Conservation (phyloP, 306 rosid genomes). For the Macrotyloma uniflorum region DNA sequence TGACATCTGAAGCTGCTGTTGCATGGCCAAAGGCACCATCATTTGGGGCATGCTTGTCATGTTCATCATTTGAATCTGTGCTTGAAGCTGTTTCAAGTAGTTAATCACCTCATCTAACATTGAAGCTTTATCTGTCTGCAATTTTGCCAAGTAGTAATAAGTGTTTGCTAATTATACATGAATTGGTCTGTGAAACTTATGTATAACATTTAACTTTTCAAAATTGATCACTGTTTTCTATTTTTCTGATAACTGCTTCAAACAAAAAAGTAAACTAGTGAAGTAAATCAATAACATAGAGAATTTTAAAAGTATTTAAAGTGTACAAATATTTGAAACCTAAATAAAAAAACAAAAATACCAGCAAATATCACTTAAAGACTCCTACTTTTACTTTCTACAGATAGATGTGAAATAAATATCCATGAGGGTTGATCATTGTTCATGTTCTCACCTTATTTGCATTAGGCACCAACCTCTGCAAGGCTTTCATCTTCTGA, state of each 20-base stretch:
- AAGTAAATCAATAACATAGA: neutral
- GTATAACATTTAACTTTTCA: too few relatives aligned
- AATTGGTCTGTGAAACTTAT: too few relatives aligned
- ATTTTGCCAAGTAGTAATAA: neutral
- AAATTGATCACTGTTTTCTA: too few relatives aligned
- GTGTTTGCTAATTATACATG: neutral
- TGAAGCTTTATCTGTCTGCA: conserved; percentile 67
- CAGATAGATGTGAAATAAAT: neutral
- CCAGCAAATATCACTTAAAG: too few relatives aligned
- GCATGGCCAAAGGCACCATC: conserved; percentile 58
- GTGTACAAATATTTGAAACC: too few relatives aligned
- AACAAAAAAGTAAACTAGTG: neutral
- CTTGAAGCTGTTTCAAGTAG: conserved; percentile 62
- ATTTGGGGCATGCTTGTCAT: conserved; percentile 50
- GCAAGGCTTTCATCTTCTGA: conserved; percentile 66
- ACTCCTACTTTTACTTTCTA: neutral
- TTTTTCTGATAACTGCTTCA: too few relatives aligned
- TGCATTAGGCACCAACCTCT: conserved; percentile 69
- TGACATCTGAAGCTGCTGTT: conserved; percentile 66
- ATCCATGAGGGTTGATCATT: neutral
- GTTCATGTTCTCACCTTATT: conserved; percentile 55
- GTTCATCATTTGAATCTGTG: conserved; percentile 59
- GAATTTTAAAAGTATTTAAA: neutral
- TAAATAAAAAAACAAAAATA: too few relatives aligned
- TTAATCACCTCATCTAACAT: conserved; percentile 70